Conservation (phyloP, 148 eudicot genomes). For the Heliamphora exappendiculata region DNA sequence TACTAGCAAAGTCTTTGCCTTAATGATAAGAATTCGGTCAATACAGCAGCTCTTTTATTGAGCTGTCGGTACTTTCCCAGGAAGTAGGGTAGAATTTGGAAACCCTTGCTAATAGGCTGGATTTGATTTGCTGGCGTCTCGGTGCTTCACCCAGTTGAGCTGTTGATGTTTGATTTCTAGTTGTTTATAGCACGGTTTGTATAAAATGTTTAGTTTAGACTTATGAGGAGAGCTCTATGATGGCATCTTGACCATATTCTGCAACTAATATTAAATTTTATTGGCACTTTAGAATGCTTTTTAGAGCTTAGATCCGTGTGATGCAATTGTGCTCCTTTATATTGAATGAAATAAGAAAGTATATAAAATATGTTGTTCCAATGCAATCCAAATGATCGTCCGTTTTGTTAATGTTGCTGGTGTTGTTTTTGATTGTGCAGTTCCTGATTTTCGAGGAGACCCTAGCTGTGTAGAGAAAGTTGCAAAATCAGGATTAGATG, state of each 20-base stretch:
- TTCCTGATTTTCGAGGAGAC: constrained; percentile 95
- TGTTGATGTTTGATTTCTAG: background rate
- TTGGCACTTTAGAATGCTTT: background rate
- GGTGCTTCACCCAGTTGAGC: background rate
- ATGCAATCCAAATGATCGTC: background rate
- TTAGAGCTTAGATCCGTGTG: background rate
- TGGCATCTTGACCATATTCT: constrained; percentile 1
- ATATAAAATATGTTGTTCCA: background rate
- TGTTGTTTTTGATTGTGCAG: constrained; percentile 31
- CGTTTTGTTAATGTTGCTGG: constrained; percentile 1
- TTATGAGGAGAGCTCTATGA: background rate
- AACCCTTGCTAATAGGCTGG: background rate
- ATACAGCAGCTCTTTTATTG: background rate
- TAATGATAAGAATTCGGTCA: background rate
- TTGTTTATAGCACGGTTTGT: background rate
- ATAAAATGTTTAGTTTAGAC: background rate
- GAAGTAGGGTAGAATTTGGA: background rate
- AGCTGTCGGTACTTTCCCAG: background rate
- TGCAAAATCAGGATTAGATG: constrained; percentile 82
- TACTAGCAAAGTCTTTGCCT: background rate
- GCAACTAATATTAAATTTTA: background rate
- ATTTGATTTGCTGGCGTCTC: background rate
- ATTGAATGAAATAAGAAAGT: background rate
- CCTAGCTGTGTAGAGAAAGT: constrained; percentile 74
- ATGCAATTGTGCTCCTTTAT: background rate